These are phyloP conservation scores for Aegle marmelos DNA, from an alignment of 345 rosid species.

Conservation along the genomic window DNA sequence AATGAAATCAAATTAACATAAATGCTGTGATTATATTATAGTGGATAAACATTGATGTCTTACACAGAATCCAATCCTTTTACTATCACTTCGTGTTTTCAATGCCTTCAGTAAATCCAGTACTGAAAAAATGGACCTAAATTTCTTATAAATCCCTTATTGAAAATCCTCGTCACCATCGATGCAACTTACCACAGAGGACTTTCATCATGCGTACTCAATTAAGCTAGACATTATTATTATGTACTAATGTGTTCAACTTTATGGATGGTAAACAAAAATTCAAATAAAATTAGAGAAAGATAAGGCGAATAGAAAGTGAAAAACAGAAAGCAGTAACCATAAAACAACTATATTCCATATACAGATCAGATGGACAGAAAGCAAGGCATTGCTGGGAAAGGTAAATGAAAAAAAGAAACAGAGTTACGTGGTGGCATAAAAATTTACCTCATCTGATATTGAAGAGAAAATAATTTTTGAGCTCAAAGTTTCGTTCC, in stretches of 20 bases:
- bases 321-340: not conserved
- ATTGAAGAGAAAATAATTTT: not conserved
- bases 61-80: not conserved
- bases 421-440: not conserved
- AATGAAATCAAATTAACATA: not conserved
- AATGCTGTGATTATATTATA: not conserved
- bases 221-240: not conserved
- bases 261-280: not conserved
- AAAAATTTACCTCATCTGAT: constrained; percentile 11
- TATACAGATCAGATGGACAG: not conserved
- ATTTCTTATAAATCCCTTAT: not conserved
- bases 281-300: not conserved
- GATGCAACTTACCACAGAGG: not conserved
- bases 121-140: no score
- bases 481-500: not conserved
- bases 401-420: not conserved
- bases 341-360: not conserved
- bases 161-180: not conserved
- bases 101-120: no score
- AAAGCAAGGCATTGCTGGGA: not conserved
- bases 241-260: not conserved
- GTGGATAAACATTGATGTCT: not conserved
- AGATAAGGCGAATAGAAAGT: not conserved
- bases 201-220: not conserved
- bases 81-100: not conserved